Evolutionary conservation across 1,139 yeast genomes (phyloP).

Genomic region (Pichia sp.): DNA sequence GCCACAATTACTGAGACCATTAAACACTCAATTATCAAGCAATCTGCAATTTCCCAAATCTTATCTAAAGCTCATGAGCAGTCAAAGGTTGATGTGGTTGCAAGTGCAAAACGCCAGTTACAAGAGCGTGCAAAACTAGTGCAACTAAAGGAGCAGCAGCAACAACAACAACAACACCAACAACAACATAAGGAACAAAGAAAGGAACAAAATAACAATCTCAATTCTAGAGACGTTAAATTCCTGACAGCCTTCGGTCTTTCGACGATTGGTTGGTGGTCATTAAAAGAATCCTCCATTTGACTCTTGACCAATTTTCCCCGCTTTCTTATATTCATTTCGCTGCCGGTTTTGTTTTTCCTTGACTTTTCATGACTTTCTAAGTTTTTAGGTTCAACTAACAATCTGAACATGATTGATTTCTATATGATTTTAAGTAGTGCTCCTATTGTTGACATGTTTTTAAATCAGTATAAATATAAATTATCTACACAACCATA

Average conservation of each 20-base stretch:
- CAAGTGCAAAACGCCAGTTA: constrained; percentile 13
- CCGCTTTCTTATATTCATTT: constrained; percentile 5
- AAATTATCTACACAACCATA: constrained; percentile 91
- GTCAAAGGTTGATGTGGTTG: constrained; percentile 13
- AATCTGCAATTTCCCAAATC: neutral
- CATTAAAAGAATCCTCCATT: constrained; percentile 18
- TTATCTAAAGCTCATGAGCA: constrained; percentile 8
- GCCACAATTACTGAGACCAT: neutral
- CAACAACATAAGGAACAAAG: constrained; percentile 5
- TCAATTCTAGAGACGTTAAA: constrained; percentile 21
- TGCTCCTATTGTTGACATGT: neutral
- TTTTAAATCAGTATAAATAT: constrained; percentile 37
- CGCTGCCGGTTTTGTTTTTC: neutral
- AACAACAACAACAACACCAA: constrained; percentile 6
- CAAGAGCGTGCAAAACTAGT: constrained; percentile 9
- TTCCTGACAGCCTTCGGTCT: constrained; percentile 28
- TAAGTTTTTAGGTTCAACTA: too few species aligned
- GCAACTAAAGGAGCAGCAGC: constrained; percentile 4
- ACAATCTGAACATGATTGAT: too few species aligned
- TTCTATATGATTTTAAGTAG: neutral
- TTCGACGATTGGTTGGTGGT: constrained; percentile 33
- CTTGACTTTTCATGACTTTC: neutral
- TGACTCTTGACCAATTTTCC: constrained; percentile 1
- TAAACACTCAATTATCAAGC: neutral
- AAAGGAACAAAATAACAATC: neutral